Conservation (phyloP, 148 eudicot genomes). For the Salicornia ramosissima region DNA sequence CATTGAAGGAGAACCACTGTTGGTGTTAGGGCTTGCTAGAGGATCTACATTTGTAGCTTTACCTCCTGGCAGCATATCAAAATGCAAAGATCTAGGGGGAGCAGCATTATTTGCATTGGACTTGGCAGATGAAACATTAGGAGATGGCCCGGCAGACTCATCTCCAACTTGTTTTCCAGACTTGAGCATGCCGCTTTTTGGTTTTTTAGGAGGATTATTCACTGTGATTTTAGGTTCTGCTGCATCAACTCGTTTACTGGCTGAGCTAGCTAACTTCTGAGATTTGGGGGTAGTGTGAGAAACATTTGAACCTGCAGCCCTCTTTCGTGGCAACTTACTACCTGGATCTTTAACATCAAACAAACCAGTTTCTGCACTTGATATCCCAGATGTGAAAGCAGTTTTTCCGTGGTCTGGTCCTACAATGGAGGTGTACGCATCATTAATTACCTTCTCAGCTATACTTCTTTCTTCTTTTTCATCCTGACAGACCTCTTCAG, state of each 20-base stretch:
- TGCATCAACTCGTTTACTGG: conserved; percentile 25
- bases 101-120: conserved; percentile 15
- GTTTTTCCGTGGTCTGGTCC: conserved; percentile 21
- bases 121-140: conserved; percentile 18
- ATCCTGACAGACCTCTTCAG: background rate
- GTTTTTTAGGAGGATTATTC: conserved; percentile 17
- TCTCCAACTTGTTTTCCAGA: conserved; percentile 8
- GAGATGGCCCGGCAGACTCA: conserved; percentile 24
- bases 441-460: conserved; percentile 20
- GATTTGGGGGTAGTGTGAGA: conserved; percentile 40
- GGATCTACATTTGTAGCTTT: conserved; percentile 6
- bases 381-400: conserved; percentile 19
- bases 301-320: conserved; percentile 35
- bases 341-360: conserved; percentile 23
- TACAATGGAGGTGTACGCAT: conserved; percentile 22
- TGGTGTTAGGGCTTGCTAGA: conserved; percentile 8
- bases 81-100: conserved; percentile 26
- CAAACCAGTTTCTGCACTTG: conserved; percentile 12
- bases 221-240: conserved; percentile 22
- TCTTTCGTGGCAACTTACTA: conserved; percentile 33
- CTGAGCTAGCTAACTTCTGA: conserved; percentile 27
- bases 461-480: background rate
- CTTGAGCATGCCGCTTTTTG: conserved; percentile 9
- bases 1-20: conserved; percentile 2
- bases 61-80: conserved; percentile 21